Evolutionary conservation across 306 rosid species (phyloP), one percentile per base, ranked within the genome.

Genomic region (Malus orientalis): DNA sequence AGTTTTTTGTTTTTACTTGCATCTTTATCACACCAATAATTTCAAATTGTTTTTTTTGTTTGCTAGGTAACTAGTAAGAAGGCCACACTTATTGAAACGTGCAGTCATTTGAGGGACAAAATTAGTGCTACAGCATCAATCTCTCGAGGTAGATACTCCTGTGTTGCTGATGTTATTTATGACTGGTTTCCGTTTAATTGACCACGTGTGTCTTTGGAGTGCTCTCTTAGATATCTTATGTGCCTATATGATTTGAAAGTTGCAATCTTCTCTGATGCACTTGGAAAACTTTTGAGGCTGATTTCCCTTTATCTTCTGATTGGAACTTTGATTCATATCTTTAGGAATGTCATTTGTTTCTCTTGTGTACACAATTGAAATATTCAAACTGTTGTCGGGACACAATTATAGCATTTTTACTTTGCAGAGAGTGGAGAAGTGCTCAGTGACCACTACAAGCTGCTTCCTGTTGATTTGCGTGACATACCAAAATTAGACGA

Each of bases 341-440:
- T 60, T 47, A 59, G 22, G 74, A 5, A 51, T 6, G 33, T 5
- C 27, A 13, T 10, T 29, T 8, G 30, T 6, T 8, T 23, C 18
- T 57, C 59, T 27, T 69, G 6, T 25, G 8, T 59, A 14, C 8
- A 22, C 16, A 40, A 23, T 63, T 30, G 9, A 59, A 30, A 30
- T 57, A 22, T 14, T 64, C 42, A 62, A 70, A 27, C 22, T 38
- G 59, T 38, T 67, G 32, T 61, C 8, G 23, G 36, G 44, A 45
- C 71, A 38, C 60, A 55, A 62, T 23, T 74, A 38, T 49, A 22
- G 71, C 54, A 47, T 61, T 61, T 75, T 73, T 86, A 49, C 70
- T 80, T 76, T 88, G 77, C 87, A 96, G 99, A 92, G 80, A 91
- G 83, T 80, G 99, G 98, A 77, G 97, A 96, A 87, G 97, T 91